Conservation (phyloP, 2,329 filamentous ascomycete species). For the Pseudocercospora musae region DNA sequence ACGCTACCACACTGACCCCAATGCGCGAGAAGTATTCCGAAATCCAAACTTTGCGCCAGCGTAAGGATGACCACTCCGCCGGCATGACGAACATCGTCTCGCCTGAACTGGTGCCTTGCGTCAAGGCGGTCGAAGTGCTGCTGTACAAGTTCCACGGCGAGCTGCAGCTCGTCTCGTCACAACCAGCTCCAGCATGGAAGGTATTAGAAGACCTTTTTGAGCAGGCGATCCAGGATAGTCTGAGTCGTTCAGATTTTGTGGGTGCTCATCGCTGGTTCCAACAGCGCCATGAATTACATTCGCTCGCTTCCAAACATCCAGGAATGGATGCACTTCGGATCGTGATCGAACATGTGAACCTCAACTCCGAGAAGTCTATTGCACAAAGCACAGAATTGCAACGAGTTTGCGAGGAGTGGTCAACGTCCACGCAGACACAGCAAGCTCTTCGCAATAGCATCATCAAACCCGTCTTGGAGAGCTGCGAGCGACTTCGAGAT, state of each 20-base stretch:
- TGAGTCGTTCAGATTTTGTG: constrained; percentile 76
- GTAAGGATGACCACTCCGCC: neutral
- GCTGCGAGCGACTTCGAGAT: constrained; percentile 53
- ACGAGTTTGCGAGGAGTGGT: constrained; percentile 14
- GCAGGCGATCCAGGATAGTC: constrained; percentile 71
- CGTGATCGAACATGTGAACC: constrained; percentile 13
- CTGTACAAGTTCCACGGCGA: constrained; percentile 5
- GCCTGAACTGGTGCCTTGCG: neutral
- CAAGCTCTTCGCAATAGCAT: constrained; percentile 5
- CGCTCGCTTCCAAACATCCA: constrained; percentile 3
- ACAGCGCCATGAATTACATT: constrained; percentile 19
- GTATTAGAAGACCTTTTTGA: constrained; percentile 55
- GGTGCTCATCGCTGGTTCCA: constrained; percentile 65
- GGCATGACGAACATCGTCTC: neutral
- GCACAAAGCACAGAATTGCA: constrained; percentile 9
- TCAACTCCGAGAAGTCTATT: constrained; percentile 7
- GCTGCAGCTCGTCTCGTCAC: neutral
- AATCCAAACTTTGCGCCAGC: neutral
- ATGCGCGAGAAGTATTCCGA: constrained; percentile 12
- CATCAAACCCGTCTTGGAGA: constrained; percentile 11
- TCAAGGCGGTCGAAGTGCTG: constrained; percentile 8
- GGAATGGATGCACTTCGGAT: constrained; percentile 5
- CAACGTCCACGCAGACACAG: constrained; percentile 5
- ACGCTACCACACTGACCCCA: neutral
- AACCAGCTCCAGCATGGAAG: neutral